A percentile compares a stretch with the other conserved stretches of the same genome.
phyloP scores from a whole-genome alignment of 257 asterid species.

The Avicennia marina region DNA sequence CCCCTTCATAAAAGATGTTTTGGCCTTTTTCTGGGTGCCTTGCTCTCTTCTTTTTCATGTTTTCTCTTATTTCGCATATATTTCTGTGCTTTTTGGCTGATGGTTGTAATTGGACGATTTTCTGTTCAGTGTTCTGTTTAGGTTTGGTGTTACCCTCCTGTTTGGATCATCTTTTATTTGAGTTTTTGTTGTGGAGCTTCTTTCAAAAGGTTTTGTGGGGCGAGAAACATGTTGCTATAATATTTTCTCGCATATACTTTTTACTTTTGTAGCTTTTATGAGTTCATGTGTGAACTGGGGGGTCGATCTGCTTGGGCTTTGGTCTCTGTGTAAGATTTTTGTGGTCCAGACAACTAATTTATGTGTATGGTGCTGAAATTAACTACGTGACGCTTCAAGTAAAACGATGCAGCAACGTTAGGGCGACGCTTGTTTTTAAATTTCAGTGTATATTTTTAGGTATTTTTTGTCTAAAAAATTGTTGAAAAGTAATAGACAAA shows the following conservation, averaged over 20 bases:
- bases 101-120: not conserved
- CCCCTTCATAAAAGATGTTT: not conserved
- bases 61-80: too few species aligned
- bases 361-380: not conserved
- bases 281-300: not conserved
- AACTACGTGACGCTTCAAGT: constrained; percentile 4
- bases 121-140: not conserved
- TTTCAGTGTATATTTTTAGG: too few species aligned
- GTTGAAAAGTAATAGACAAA: too few species aligned
- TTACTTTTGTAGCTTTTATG: not conserved
- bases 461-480: too few species aligned
- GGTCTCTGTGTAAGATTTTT: not conserved
- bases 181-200: not conserved
- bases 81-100: not conserved
- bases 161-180: not conserved
- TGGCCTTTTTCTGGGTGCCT: not conserved
- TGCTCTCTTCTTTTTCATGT: too few species aligned
- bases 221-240: too few species aligned
- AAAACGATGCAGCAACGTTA: constrained; percentile 9
- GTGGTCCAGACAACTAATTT: not conserved
- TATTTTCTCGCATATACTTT: not conserved
- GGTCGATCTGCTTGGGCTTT: constrained; percentile 4
- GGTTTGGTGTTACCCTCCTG: not conserved
- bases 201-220: not conserved
- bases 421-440: constrained; percentile 16